Percentiles rank a stretch among this genome's conserved stretches.
phyloP scores from a whole-genome alignment of 768 basidiomycete genomes.

The Russula virescens region DNA sequence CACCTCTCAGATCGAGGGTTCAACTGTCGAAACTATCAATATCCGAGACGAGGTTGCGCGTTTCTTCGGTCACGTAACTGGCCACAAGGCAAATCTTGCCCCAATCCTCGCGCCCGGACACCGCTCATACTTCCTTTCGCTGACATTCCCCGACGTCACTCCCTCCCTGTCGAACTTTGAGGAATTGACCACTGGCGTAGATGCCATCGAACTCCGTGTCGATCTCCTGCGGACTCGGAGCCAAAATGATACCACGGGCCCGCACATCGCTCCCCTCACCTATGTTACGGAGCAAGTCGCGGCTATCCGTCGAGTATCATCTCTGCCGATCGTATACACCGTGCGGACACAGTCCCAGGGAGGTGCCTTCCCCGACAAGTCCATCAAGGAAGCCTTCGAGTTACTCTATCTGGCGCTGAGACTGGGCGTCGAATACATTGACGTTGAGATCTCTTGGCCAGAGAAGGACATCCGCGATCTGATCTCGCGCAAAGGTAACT shows the following conservation, averaged over 20 bases:
- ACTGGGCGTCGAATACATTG: conserved; percentile 87
- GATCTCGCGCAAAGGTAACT: conserved; percentile 54
- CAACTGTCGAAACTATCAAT: conserved; percentile 29
- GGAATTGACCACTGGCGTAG: conserved; percentile 73
- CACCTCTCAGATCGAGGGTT: conserved; percentile 16
- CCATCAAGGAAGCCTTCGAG: conserved; percentile 62
- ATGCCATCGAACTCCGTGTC: conserved; percentile 91
- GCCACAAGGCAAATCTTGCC: conserved; percentile 58
- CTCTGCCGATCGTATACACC: conserved; percentile 88
- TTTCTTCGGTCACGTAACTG: conserved; percentile 88
- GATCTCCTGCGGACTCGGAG: conserved; percentile 67
- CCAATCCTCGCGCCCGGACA: conserved; percentile 45
- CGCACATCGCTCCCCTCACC: conserved; percentile 53
- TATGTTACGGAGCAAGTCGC: conserved; percentile 83
- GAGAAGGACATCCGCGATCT: conserved; percentile 56
- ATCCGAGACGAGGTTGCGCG: conserved; percentile 60
- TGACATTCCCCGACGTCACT: conserved; percentile 86
- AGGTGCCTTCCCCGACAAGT: conserved; percentile 81
- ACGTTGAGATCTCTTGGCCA: conserved; percentile 80
- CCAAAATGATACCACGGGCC: conserved; percentile 42
- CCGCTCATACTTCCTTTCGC: conserved; percentile 86
- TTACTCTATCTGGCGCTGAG: conserved; percentile 75
- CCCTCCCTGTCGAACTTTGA: conserved; percentile 64
- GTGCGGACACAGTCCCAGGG: conserved; percentile 86
- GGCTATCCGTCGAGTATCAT: conserved; percentile 65